Evolutionary conservation across 768 basidiomycete species (phyloP).

Genomic region (Termitomyces sp.): DNA sequence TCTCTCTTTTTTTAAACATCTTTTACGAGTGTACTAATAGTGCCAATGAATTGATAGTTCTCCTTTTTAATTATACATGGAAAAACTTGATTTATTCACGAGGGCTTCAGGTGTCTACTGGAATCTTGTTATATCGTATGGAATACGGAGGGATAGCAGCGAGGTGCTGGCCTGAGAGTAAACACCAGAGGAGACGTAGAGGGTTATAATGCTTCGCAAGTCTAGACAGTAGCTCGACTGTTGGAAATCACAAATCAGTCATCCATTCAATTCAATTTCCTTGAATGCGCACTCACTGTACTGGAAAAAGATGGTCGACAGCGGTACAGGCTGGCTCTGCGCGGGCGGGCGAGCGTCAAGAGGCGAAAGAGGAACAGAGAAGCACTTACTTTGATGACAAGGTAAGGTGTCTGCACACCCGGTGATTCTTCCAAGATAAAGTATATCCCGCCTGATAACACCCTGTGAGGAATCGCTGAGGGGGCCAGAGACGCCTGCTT

Average conservation of each 20-base stretch:
- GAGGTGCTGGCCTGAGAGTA: conserved; percentile 45
- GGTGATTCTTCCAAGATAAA: conserved; percentile 23
- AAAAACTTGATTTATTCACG: too few species aligned
- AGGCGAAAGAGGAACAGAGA: neutral
- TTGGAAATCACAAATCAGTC: neutral
- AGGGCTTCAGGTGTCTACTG: neutral
- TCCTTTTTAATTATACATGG: too few species aligned
- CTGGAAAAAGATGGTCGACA: conserved; percentile 51
- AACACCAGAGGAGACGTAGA: conserved; percentile 41
- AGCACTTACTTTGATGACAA: conserved; percentile 28
- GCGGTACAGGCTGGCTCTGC: conserved; percentile 50
- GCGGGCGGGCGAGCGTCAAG: neutral
- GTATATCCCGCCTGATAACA: conserved; percentile 25
- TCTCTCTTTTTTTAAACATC: too few species aligned
- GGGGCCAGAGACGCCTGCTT: neutral
- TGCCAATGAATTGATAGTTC: neutral
- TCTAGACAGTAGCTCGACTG: conserved; percentile 46
- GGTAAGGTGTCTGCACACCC: conserved; percentile 16
- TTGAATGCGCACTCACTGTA: conserved; percentile 37
- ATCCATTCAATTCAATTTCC: too few species aligned
- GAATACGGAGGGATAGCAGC: conserved; percentile 42
- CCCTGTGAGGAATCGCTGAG: too few species aligned
- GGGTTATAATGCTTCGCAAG: conserved; percentile 57
- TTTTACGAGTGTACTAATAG: neutral
- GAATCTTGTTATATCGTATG: conserved; percentile 29